Evolutionary conservation across 23 red algal genomes (phyloP), one percentile per base, ranked within the genome.

Genomic region (Gracilaria gracilis): DNA sequence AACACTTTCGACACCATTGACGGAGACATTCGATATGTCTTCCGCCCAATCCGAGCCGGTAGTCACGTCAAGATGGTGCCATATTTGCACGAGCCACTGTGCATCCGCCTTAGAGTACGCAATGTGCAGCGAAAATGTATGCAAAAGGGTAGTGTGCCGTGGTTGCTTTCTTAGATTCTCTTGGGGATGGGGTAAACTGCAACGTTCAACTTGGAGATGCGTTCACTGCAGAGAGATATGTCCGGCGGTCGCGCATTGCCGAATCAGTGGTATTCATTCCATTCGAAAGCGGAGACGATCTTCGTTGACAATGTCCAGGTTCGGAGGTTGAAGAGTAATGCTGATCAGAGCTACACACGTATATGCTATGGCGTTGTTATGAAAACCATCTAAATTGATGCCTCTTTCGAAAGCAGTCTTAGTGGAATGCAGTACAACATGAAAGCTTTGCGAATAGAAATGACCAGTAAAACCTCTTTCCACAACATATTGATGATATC

Each of bases 181-280:
- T 21, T 75, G 69, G 69, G 69, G 39, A 75, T 75, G 69, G 69
- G 69, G 69, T 47, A 75, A 75, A 21, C 69, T 75, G 37, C 9
- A 75, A 75, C 35, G 37, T 4, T 75, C 39, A 12, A 46, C 1
- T 37, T 75, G 69, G 69, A 75, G 39, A 75, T 75, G 69, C 36
- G 69, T 75, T 19, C 69, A 75, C 39, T 75, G 69, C 35, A 75
- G 37, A 75, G 21, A 44, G 35, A 16, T 75, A 20, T 75, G 69
- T 27, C 69, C 69, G 19, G 39, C 35, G 1, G 69, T 75, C 11
- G 69, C 69, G 39, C 69, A 75, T 25, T 75, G 69, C n/a, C 69
- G 69, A 21, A 75, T 75, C 35, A 75, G 69, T 36, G 69, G 69
- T 36, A 75, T 46, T 19, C 69, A 40, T 23, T 40, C 69, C n/a